These are phyloP conservation scores for Chaetoscypha palmicola DNA, from an alignment of 2,329 filamentous ascomycete species.

Conservation along the genomic window DNA sequence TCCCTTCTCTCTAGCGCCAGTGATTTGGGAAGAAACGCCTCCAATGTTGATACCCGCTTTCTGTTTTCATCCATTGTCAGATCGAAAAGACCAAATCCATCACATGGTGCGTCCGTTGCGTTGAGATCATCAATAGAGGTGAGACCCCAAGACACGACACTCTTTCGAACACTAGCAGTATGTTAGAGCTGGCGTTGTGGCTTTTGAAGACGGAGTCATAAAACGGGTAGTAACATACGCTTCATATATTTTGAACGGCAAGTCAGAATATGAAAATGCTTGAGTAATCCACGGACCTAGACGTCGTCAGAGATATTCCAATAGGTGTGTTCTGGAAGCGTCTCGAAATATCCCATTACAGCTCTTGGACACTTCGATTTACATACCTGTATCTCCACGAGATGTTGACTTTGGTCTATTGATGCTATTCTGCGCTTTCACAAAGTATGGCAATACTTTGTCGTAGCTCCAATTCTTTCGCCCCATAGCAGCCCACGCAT, in stretches of 20 bases:
- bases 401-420: not conserved
- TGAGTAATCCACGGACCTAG: slow-evolving; percentile 2
- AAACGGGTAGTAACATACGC: no score
- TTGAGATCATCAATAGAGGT: not conserved
- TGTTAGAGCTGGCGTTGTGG: no score
- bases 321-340: not conserved
- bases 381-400: slow-evolving; percentile 4
- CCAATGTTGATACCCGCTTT: slow-evolving; percentile 7
- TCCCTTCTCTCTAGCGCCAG: slow-evolving; percentile 6
- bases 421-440: not conserved
- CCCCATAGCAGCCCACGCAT: slow-evolving; percentile 6
- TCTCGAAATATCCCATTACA: not conserved
- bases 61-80: slow-evolving; percentile 1
- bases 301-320: not conserved
- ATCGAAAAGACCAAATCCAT: slow-evolving; percentile 9
- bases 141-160: no score
- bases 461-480: slow-evolving; percentile 6
- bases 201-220: no score
- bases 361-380: no score
- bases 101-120: slow-evolving; percentile 1
- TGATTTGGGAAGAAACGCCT: slow-evolving; percentile 9
- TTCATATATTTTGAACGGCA: slow-evolving; percentile 1
- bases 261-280: not conserved
- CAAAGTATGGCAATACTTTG: slow-evolving; percentile 6
- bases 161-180: no score